Conservation (phyloP, 257 asterid genomes). For the Rhazya stricta region DNA sequence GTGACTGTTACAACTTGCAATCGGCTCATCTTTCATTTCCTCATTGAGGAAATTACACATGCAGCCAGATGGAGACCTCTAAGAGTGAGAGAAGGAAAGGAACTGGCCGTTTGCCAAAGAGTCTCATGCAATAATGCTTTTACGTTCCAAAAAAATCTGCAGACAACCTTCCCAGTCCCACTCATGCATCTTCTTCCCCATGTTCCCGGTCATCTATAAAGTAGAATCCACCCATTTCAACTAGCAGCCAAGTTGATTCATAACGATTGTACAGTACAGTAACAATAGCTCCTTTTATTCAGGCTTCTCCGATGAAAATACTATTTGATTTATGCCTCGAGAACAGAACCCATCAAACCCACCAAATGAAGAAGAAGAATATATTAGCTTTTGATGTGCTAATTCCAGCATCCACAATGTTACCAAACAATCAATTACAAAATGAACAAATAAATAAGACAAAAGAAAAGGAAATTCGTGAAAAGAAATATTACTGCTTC, state of each 20-base stretch:
- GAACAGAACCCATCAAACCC: too few relatives aligned
- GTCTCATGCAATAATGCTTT: constrained; percentile 19
- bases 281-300: constrained; percentile 10
- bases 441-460: constrained; percentile 19
- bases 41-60: not conserved
- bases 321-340: too few relatives aligned
- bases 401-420: constrained; percentile 11
- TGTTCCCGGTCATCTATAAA: constrained; percentile 32
- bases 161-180: constrained; percentile 21
- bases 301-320: constrained; percentile 10
- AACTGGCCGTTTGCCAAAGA: not conserved
- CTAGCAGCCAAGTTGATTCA: constrained; percentile 42
- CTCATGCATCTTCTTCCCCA: constrained; percentile 18
- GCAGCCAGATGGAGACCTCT: constrained; percentile 1
- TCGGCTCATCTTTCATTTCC: not conserved
- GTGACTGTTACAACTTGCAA: not conserved
- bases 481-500: not conserved
- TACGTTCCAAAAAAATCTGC: constrained; percentile 3
- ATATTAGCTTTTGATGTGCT: not conserved
- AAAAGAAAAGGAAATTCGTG: not conserved
- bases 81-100: constrained; percentile 4
- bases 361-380: not conserved
- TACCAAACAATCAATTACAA: constrained; percentile 8
- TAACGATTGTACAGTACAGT: not conserved
- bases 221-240: constrained; percentile 33